These are phyloP conservation scores for Naganishia kalamii DNA, from an alignment of 768 basidiomycete genomes.

Conservation along the genomic window DNA sequence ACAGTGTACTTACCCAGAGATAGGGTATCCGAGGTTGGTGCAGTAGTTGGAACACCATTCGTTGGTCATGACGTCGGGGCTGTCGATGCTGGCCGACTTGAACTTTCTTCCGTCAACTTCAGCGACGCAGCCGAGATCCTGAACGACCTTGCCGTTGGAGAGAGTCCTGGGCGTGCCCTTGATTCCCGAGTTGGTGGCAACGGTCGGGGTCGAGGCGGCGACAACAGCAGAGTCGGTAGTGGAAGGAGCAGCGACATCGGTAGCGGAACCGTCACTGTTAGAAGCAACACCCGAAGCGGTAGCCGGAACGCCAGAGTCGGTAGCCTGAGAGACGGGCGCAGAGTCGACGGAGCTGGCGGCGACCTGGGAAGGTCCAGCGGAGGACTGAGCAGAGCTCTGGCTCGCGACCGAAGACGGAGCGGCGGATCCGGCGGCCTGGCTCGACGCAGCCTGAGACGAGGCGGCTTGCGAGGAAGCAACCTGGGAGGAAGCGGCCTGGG, in stretches of 20 bases:
- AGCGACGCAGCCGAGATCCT: conserved; percentile 3
- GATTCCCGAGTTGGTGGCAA: neutral
- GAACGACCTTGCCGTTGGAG: conserved; percentile 2
- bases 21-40: neutral
- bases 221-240: neutral
- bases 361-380: neutral
- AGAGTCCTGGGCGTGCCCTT: neutral
- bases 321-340: neutral
- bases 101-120: conserved; percentile 10
- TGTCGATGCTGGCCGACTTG: conserved; percentile 6
- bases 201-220: neutral
- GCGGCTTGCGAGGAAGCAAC: neutral
- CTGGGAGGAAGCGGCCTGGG: neutral
- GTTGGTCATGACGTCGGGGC: neutral
- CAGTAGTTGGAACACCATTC: conserved; percentile 4
- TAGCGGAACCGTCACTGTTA: neutral
- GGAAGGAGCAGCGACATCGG: neutral
- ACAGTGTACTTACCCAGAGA: neutral
- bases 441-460: neutral
- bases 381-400: neutral
- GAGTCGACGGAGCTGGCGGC: neutral
- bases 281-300: neutral
- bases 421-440: neutral
- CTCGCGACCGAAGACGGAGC: neutral
- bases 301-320: neutral